phyloP scores from a whole-genome alignment of 1,284 basidiomycete species.

The Ganoderma sp. region DNA sequence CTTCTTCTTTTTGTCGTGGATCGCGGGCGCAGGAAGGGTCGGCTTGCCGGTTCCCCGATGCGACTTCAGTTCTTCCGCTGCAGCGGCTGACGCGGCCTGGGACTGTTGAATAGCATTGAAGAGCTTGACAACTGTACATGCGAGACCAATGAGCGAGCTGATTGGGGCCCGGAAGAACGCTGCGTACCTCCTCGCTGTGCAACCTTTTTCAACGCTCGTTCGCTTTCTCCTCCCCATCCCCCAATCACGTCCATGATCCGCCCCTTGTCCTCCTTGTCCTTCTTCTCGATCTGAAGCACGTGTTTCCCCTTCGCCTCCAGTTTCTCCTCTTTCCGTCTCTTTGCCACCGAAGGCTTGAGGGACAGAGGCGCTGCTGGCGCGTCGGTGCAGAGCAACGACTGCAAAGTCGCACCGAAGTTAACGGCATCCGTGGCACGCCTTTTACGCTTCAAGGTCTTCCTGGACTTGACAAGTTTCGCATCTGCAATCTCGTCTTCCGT shows the following conservation, averaged over 20 bases:
- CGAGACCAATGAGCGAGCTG: background rate
- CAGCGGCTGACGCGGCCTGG: constrained; percentile 58
- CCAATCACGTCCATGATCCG: constrained; percentile 78
- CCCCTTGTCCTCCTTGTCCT: constrained; percentile 77
- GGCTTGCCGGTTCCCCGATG: constrained; percentile 75
- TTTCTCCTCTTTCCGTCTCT: constrained; percentile 74
- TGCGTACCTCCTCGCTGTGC: constrained; percentile 80
- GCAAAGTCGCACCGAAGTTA: constrained; percentile 74
- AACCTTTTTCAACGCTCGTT: constrained; percentile 77
- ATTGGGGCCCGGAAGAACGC: background rate
- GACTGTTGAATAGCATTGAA: constrained; percentile 85
- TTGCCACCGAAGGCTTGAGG: constrained; percentile 72
- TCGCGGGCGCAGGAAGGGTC: constrained; percentile 65
- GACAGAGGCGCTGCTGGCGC: constrained; percentile 74
- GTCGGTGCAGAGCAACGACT: constrained; percentile 70
- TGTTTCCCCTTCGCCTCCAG: constrained; percentile 73
- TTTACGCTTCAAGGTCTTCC: constrained; percentile 80
- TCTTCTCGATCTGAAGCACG: constrained; percentile 70
- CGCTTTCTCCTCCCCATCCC: constrained; percentile 82
- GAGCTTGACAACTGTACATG: constrained; percentile 69
- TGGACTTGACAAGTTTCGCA: constrained; percentile 65
- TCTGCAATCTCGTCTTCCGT: constrained; percentile 69
- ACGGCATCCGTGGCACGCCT: constrained; percentile 75
- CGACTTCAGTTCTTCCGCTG: constrained; percentile 62
- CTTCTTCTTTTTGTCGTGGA: constrained; percentile 59